Conservation (phyloP, 192 early-diverging fungal genomes). For the Chytriomyces confervae region DNA sequence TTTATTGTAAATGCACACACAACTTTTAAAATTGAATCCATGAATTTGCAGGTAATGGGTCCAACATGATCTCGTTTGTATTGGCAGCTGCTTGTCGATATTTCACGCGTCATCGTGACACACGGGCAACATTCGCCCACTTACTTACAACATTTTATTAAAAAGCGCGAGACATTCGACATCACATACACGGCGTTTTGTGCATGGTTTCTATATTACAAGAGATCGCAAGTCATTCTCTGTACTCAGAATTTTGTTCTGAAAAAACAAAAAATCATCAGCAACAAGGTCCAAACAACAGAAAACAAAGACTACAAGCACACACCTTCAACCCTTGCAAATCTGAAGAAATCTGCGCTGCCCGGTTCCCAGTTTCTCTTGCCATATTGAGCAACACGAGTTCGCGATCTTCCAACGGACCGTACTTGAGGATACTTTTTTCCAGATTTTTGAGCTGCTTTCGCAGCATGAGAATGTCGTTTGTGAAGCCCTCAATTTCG, state of each 20-base stretch:
- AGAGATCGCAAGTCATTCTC: constrained; percentile 46
- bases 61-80: too few species aligned
- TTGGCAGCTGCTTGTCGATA: too few species aligned
- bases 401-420: constrained; percentile 63
- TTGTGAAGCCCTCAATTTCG: constrained; percentile 74
- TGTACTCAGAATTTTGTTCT: constrained; percentile 47
- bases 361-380: constrained; percentile 45
- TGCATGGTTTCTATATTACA: constrained; percentile 28
- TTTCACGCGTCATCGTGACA: too few species aligned
- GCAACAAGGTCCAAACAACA: not conserved
- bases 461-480: constrained; percentile 62
- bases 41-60: too few species aligned
- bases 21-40: too few species aligned
- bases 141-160: too few species aligned
- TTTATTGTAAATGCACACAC: too few species aligned
- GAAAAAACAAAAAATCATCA: not conserved
- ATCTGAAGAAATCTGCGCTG: constrained; percentile 48
- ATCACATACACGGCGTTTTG: too few species aligned
- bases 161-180: too few species aligned
- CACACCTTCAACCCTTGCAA: constrained; percentile 51
- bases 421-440: constrained; percentile 62
- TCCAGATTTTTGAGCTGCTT: constrained; percentile 61
- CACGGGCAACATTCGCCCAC: too few species aligned
- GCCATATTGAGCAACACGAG: constrained; percentile 58
- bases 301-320: not conserved